Conservation (phyloP, 768 basidiomycete species). For the Epithele typhae region DNA sequence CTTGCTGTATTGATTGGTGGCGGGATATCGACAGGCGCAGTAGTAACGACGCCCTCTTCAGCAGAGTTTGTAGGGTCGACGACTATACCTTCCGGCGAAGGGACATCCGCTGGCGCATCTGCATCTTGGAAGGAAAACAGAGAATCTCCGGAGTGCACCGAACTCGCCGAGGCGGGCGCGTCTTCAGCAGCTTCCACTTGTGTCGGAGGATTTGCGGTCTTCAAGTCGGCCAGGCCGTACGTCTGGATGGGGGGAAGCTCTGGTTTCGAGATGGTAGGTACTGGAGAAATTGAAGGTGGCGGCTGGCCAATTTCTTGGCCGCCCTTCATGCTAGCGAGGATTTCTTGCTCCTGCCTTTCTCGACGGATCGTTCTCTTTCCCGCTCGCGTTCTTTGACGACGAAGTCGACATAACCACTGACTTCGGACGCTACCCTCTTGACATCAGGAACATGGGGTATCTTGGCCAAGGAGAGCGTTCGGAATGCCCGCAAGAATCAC, state of each 20-base stretch:
- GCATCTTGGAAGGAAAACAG: conserved; percentile 17
- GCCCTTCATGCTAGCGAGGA: too few relatives aligned
- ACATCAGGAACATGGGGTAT: conserved; percentile 41
- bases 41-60: too few relatives aligned
- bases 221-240: too few relatives aligned
- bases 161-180: conserved; percentile 6
- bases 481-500: conserved; percentile 40
- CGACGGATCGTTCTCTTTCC: conserved; percentile 70
- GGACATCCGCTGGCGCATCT: conserved; percentile 8
- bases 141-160: conserved; percentile 14
- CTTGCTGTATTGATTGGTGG: neutral
- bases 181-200: neutral
- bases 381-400: conserved; percentile 73
- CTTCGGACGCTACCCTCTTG: conserved; percentile 51
- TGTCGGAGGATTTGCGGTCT: neutral
- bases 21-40: too few relatives aligned
- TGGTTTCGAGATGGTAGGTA: neutral
- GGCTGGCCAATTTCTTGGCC: too few relatives aligned
- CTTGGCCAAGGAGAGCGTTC: conserved; percentile 41
- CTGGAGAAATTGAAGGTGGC: neutral
- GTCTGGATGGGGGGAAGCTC: neutral
- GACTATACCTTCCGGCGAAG: neutral
- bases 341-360: conserved; percentile 49
- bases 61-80: neutral
- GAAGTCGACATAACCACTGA: conserved; percentile 69